phyloP scores from a whole-genome alignment of 208 protist species.

The Acanthamoeba triangularis region DNA sequence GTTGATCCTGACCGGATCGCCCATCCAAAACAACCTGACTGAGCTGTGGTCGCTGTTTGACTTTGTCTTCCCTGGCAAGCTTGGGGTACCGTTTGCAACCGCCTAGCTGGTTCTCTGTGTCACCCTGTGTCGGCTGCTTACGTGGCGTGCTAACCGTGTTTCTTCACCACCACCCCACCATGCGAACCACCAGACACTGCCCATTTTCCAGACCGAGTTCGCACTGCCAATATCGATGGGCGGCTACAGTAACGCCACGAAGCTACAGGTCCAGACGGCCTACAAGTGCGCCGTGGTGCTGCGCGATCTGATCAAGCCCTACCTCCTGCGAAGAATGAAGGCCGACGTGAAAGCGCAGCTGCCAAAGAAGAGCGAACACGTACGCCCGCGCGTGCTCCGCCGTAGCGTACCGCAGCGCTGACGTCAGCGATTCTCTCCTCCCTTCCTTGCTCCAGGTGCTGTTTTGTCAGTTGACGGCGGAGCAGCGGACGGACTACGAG shows the following conservation, averaged over 20 bases:
- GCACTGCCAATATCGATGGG: slow-evolving; percentile 93
- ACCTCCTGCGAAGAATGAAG: slow-evolving; percentile 98
- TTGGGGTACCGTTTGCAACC: slow-evolving; percentile 88
- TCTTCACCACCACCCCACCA: too few species aligned
- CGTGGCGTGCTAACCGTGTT: too few species aligned
- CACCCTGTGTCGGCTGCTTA: neutral
- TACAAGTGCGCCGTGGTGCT: slow-evolving; percentile 96
- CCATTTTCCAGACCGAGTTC: slow-evolving; percentile 93
- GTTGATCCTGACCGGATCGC: slow-evolving; percentile 97
- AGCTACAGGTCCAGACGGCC: slow-evolving; percentile 95
- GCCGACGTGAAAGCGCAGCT: slow-evolving; percentile 94
- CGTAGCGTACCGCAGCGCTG: neutral
- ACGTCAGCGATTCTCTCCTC: neutral
- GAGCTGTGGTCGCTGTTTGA: slow-evolving; percentile 99
- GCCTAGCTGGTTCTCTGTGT: neutral
- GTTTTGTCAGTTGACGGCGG: slow-evolving; percentile 96
- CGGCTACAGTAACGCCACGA: slow-evolving; percentile 94
- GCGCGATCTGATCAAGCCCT: slow-evolving; percentile 96
- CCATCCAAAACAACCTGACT: slow-evolving; percentile 99
- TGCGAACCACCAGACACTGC: slow-evolving; percentile 81
- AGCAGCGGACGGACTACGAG: slow-evolving; percentile 96
- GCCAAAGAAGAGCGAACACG: slow-evolving; percentile 97
- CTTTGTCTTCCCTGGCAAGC: slow-evolving; percentile 98
- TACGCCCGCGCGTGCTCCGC: slow-evolving; percentile 77
- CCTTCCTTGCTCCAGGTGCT: slow-evolving; percentile 93